Evolutionary conservation across 306 rosid species (phyloP).

Genomic region (Pachyrhizus erosus): DNA sequence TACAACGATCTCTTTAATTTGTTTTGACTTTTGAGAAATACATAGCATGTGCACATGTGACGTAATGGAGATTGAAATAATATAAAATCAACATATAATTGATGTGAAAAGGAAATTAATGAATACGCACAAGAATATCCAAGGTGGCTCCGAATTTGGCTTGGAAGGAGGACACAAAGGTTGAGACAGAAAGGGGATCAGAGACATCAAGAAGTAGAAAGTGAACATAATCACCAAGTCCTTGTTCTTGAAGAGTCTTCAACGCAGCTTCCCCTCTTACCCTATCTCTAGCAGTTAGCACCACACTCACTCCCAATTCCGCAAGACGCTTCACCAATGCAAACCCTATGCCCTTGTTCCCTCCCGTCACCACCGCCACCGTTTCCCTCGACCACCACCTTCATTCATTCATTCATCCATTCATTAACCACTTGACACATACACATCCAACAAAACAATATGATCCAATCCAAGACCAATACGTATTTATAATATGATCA

Average conservation of each 20-base stretch:
- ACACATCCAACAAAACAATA: neutral
- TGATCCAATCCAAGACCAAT: no score
- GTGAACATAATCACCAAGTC: constrained; percentile 43
- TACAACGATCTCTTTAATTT: neutral
- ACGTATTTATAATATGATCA: no score
- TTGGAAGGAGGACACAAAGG: constrained; percentile 63
- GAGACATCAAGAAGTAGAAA: constrained; percentile 71
- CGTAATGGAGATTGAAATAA: neutral
- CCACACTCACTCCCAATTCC: constrained; percentile 66
- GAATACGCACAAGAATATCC: constrained; percentile 73
- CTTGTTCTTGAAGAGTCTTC: constrained; percentile 52
- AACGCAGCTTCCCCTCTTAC: constrained; percentile 66
- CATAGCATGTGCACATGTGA: neutral
- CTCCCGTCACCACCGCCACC: constrained; percentile 87
- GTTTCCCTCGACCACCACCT: constrained; percentile 94
- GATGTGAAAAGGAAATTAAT: neutral
- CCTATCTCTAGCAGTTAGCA: constrained; percentile 72
- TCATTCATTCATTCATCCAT: constrained; percentile 35
- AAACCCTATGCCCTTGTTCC: constrained; percentile 86
- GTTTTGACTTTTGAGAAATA: neutral
- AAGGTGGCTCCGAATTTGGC: constrained; percentile 59
- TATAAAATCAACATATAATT: neutral
- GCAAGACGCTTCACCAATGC: constrained; percentile 76
- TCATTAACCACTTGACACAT: neutral
- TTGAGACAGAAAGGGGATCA: constrained; percentile 64